These are phyloP conservation scores for Stipa capillata DNA, from an alignment of 176 grass and related monocot genomes.

Conservation along the genomic window DNA sequence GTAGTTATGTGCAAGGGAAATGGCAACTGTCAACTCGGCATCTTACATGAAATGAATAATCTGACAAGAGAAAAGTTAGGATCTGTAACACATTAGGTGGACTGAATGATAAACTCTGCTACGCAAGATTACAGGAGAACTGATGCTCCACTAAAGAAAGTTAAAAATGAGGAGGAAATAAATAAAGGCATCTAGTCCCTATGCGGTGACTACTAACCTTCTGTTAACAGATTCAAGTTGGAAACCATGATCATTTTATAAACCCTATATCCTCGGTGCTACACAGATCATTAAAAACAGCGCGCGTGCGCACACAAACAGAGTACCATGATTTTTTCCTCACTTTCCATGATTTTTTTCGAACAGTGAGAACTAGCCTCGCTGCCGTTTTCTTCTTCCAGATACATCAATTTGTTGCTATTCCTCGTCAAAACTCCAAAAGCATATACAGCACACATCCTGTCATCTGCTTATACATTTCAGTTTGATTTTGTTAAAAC, in stretches of 20 bases:
- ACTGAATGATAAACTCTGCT: background rate
- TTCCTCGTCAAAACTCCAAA: background rate
- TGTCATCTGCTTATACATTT: background rate
- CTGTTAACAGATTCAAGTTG: background rate
- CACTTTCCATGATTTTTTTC: background rate
- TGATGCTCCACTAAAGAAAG: background rate
- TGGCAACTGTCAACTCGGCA: background rate
- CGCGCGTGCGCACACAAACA: background rate
- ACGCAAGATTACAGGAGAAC: background rate
- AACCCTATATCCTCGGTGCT: background rate
- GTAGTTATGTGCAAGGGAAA: background rate
- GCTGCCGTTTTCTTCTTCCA: background rate
- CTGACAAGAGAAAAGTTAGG: background rate
- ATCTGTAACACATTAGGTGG: background rate
- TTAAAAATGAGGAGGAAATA: background rate
- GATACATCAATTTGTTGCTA: background rate
- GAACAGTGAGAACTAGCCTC: background rate
- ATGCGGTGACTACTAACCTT: background rate
- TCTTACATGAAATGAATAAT: background rate
- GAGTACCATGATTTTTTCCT: background rate
- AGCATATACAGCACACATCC: background rate
- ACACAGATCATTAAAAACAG: background rate
- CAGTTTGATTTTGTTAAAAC: background rate
- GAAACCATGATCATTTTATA: background rate
- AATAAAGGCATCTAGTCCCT: background rate